Base-by-base conservation (phyloP, 2,329 filamentous ascomycete species). In the Talaromyces albobiverticillius region DNA sequence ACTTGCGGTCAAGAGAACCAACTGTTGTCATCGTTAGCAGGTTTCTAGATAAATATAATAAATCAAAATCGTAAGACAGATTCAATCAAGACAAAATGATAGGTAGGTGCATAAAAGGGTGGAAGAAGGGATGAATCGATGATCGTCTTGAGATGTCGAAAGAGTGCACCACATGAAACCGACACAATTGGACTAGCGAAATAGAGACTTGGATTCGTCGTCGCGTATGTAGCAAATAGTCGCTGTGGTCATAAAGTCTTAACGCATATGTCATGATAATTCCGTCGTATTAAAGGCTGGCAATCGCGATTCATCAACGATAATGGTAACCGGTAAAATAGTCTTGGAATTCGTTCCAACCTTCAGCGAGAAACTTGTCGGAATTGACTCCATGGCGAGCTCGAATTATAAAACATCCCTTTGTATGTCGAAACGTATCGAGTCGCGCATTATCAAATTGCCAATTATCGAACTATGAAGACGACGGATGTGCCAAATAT, bases 1-100 rank as follows among this genome's bases (percentile, higher is more conserved):
- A 90, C 52, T 59, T 53, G 38, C 49, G 43, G 42, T 43, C 52
- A 25, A 54, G 36, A 41, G 46, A 56, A 14, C 53, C 53, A n/a
- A 52, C 50, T 52, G 38, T 4, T 5, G 1, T 25, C 18, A 52
- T 9, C 29, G 50, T 52, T 46, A 52, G 50, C 31, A 46, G 38
- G 23, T 10, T 41, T 49, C 34, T n/a, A 29, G 26, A 29, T 10
- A 29, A 29, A 40, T 40, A 40, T 5, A 6, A 4, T 4, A 40
- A 20, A n/a, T n/a, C n/a, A n/a, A 18, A 7, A 40, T 3, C 4
- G 16, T 22, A 40, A 9, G 16, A 20, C 18, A 22, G 36, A 18
- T 16, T 18, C 16, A 7, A 7, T 16, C n/a, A 31, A 36, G 13
- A n/a, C 13, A 34, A 14, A 34, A 34, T 3, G 32, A 13, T 16